Evolutionary conservation across 768 basidiomycete species (phyloP), one percentile per base, ranked within the genome.

Genomic region (Mycena albidolilacea): DNA sequence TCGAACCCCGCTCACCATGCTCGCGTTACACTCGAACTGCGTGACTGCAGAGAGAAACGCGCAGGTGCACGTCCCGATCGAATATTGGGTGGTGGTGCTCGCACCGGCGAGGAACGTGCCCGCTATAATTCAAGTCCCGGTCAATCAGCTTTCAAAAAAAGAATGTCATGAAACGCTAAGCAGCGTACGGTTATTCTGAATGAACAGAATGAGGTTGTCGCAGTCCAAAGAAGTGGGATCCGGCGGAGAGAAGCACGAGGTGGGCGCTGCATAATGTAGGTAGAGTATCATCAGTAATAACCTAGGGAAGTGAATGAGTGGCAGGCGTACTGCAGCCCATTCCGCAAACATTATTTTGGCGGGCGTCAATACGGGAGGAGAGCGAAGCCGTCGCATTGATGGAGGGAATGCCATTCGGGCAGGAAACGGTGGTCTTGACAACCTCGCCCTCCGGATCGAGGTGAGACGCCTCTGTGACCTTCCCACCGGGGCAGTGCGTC

Each of bases 361-460:
- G 52, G n/a, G 37, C 38, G 37, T 38, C 38, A n/a, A 59, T 59
- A 19, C 37, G 38, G 58, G 58, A 38, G 38, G 52, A 54, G 52
- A 54, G 52, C 52, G 12, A 54, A 23, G 58, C 17, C 38, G 58
- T 59, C 17, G 58, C 38, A 39, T 59, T 41, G 58, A 59, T 6
- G 38, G 58, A 38, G 58, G 58, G 58, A 19, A 59, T 59, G 37
- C 58, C 58, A 39, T 59, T 19, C 58, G 58, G 58, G 38, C 58
- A 59, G 37, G 58, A 59, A 59, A 59, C 58, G 38, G 58, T 59
- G 58, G 58, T 59, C 58, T 59, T 59, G 37, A 59, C 58, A 39
- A 59, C 58, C 38, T 59, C 58, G 58, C 58, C 58, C 38, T 59
- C 37, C 37, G 58, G 38, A n/a, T 59, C 58, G 37, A 59, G 37